Percentiles rank a stretch among this genome's conserved stretches.
Evolutionary conservation across 441 rosid species (phyloP).

Genomic region (Kokia cookei): DNA sequence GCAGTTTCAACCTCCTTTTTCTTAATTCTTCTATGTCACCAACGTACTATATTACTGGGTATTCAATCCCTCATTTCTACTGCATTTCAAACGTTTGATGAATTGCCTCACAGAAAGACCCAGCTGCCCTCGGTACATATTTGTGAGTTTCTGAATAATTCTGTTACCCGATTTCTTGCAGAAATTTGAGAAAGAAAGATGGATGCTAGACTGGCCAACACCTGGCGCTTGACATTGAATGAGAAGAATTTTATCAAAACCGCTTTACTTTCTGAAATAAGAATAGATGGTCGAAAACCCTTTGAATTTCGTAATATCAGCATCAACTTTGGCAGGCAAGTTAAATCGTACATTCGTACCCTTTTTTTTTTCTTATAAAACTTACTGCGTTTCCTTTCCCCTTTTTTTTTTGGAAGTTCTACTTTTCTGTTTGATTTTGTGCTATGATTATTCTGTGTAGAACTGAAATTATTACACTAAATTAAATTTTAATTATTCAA

Average conservation of each 20-base stretch:
- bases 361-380: background rate
- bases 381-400: background rate
- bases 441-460: background rate
- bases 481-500: background rate
- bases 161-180: background rate
- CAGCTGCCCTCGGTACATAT: background rate
- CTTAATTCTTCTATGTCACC: background rate
- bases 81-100: background rate
- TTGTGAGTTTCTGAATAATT: background rate
- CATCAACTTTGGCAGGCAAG: background rate
- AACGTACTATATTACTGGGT: background rate
- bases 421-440: background rate
- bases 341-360: background rate
- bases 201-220: constrained; percentile 72
- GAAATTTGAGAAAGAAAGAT: constrained; percentile 19
- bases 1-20: background rate
- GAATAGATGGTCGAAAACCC: constrained; percentile 24
- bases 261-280: constrained; percentile 66
- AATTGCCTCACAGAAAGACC: background rate
- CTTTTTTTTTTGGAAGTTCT: background rate
- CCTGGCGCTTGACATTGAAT: constrained; percentile 72
- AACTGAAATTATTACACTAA: background rate
- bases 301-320: constrained; percentile 5
- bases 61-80: background rate
- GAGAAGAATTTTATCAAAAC: constrained; percentile 86